Evolutionary conservation across 805 yeast genomes (phyloP), one percentile per base, ranked within the genome.

Genomic region (Kodamaea jinghongensis): DNA sequence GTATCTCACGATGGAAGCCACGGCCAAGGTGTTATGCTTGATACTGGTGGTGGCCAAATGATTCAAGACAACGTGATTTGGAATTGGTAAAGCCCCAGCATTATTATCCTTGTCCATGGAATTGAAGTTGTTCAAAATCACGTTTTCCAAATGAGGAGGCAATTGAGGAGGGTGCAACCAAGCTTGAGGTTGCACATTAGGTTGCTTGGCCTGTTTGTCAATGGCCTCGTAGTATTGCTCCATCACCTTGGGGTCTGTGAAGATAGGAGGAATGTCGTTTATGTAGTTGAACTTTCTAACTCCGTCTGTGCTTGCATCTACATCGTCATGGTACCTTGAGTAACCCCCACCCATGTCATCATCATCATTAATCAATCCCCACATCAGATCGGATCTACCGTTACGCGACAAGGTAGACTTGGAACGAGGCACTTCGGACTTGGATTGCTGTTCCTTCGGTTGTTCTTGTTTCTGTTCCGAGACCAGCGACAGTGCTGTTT

Each of bases 121-220:
- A 49, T 65, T 67, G 54, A 64, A 83, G 49, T 81, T 80, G 66
- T 91, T 91, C 55, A 91, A 73, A 40, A 93, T 89, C 41, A 93
- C 98, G 54, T 85, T 84, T 58, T 93, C 99, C 44, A 93, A 71
- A 61, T 91, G 99, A 7, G 99, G 99, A 6, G 99, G 99, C 36
- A 93, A 71, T 56, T 86, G 95, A 15, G 99, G 99, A 14, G 99
- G 98, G 22, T 95, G 88, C 38, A 90, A 76, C 74, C 73, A 67
- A n/a, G 73, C 74, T 70, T 81, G 69, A 65, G 78, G 67, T 67
- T 76, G 64, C 61, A 81, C 61, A 69, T 61, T 63, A 31, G 74
- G 56, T 55, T 69, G 70, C 56, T 81, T 82, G 31, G 83, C 78
- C 51, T 77, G 82, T 51, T 78, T 78, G 54, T 86, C 95, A 36